Conservation (phyloP, 163 green algal species). For the Volvox carteri region DNA sequence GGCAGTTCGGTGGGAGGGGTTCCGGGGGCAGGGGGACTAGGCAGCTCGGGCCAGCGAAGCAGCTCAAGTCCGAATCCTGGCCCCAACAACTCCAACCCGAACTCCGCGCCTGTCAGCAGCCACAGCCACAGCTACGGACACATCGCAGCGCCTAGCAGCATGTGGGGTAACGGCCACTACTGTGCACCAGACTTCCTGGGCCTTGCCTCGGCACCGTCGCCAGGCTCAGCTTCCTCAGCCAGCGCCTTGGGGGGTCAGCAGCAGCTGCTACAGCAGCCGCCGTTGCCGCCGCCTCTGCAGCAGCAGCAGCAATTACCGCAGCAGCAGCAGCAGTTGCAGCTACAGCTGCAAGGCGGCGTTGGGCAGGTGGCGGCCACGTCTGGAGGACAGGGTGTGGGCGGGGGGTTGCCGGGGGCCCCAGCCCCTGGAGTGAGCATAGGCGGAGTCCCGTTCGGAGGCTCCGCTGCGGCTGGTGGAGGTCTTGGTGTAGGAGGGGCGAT, state of each 20-base stretch:
- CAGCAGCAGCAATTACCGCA: conserved; percentile 12
- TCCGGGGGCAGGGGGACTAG: no score
- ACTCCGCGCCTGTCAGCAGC: neutral
- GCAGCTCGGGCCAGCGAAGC: neutral
- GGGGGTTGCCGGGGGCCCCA: neutral
- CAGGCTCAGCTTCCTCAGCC: neutral
- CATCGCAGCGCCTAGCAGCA: neutral
- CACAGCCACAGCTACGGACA: neutral
- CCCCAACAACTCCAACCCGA: neutral
- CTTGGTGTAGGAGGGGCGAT: no score
- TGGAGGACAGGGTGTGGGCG: no score
- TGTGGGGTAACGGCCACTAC: conserved; percentile 54
- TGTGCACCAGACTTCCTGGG: conserved; percentile 53
- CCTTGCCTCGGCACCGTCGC: neutral
- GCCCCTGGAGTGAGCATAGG: no score
- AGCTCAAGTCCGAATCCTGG: neutral
- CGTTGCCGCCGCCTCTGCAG: neutral
- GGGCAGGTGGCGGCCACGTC: neutral
- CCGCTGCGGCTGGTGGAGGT: no score
- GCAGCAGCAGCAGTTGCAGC: conserved; percentile 12
- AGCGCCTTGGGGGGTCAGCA: neutral
- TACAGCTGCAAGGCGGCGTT: neutral
- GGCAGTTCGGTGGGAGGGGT: no score
- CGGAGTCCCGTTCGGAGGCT: no score
- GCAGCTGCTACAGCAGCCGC: neutral